A percentile compares a stretch with the other conserved stretches of the same genome.
Conservation (phyloP, 2,329 filamentous ascomycete species). For the Aspergillus sp. region DNA sequence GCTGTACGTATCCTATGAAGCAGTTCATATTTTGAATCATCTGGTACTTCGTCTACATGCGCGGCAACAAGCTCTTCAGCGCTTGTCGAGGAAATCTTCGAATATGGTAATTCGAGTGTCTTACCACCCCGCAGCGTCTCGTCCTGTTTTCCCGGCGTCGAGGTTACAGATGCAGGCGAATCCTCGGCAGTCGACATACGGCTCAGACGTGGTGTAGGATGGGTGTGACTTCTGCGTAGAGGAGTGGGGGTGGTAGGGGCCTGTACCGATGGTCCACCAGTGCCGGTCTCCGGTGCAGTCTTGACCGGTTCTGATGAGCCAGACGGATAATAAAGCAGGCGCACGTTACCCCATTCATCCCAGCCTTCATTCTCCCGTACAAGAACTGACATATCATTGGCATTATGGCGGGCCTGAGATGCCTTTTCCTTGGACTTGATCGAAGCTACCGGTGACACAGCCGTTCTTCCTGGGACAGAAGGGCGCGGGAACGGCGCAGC, state of each 20-base stretch:
- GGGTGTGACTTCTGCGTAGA: conserved; percentile 67
- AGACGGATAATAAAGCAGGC: conserved; percentile 72
- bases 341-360: conserved; percentile 79
- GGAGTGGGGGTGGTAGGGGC: conserved; percentile 73
- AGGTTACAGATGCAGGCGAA: conserved; percentile 52
- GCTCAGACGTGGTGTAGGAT: conserved; percentile 55
- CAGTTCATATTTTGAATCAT: conserved; percentile 76
- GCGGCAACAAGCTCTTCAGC: conserved; percentile 42
- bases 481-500: conserved; percentile 80
- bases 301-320: conserved; percentile 37
- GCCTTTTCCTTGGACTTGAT: conserved; percentile 77
- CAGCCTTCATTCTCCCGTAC: conserved; percentile 62
- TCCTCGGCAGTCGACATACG: conserved; percentile 48
- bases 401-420: conserved; percentile 59
- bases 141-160: conserved; percentile 41
- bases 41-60: conserved; percentile 65
- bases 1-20: conserved; percentile 80
- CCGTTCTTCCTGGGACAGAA: conserved; percentile 52
- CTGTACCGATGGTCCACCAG: conserved; percentile 42
- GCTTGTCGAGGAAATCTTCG: conserved; percentile 44
- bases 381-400: conserved; percentile 80
- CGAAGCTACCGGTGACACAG: conserved; percentile 54
- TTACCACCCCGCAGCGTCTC: conserved; percentile 48
- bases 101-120: conserved; percentile 64
- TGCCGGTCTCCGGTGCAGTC: conserved; percentile 31